phyloP scores from a whole-genome alignment of 371 early-diverging fungal species.

The Mortierella sp. region DNA sequence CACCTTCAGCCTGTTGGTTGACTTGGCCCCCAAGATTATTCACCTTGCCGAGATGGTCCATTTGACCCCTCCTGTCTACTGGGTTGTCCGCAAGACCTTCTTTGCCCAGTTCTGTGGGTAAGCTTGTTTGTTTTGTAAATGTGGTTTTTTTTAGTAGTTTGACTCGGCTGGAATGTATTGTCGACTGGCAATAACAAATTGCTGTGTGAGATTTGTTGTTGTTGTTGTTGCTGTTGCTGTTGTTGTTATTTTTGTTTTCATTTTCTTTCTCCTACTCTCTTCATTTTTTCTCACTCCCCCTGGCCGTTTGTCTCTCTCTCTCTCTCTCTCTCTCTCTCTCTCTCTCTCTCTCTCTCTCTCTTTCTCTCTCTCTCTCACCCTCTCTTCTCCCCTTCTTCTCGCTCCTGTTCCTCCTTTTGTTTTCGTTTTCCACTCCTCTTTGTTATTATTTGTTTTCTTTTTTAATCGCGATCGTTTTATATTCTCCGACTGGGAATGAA shows the following conservation, averaged over 20 bases:
- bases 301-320: not conserved
- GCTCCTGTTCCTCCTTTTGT: slow-evolving; percentile 1
- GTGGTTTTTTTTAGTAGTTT: not conserved
- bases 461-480: slow-evolving; percentile 10
- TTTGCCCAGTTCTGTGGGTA: slow-evolving; percentile 93
- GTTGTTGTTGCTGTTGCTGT: not conserved
- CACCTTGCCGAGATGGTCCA: slow-evolving; percentile 69
- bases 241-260: not conserved
- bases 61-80: slow-evolving; percentile 69
- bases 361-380: not conserved
- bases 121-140: no score
- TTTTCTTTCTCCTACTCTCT: not conserved
- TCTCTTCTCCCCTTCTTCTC: no score
- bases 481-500: slow-evolving; percentile 3
- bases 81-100: slow-evolving; percentile 85
- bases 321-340: not conserved
- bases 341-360: not conserved
- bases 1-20: slow-evolving; percentile 74
- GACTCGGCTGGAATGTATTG: no score
- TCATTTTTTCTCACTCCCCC: not conserved
- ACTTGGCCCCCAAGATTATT: slow-evolving; percentile 76
- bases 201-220: not conserved
- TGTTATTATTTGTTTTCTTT: slow-evolving; percentile 5
- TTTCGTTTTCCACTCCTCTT: not conserved
- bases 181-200: no score